These are phyloP conservation scores for Galerina sulciceps DNA, from an alignment of 768 basidiomycete species.

Conservation along the genomic window DNA sequence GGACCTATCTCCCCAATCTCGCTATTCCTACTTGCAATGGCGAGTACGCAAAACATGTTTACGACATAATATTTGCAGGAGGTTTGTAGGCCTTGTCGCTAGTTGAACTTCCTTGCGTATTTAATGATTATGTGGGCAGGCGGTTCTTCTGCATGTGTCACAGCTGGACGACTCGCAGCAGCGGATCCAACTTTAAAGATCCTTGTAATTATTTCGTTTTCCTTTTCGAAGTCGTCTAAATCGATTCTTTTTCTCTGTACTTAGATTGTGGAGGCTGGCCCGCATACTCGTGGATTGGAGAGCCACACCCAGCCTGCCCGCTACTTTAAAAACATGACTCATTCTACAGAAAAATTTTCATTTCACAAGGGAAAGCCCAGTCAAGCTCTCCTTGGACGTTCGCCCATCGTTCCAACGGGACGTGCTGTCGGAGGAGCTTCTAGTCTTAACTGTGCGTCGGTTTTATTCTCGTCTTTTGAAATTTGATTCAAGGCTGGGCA, in stretches of 20 bases:
- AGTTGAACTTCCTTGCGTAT: not conserved
- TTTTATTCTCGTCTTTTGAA: not conserved
- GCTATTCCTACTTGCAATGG: not conserved
- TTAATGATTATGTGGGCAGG: conserved; percentile 28
- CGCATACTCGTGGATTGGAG: conserved; percentile 47
- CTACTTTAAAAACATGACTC: conserved; percentile 43
- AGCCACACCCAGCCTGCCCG: conserved; percentile 58
- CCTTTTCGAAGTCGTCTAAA: no score
- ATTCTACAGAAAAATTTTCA: conserved; percentile 44
- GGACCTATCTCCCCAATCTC: not conserved
- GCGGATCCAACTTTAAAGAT: conserved; percentile 60
- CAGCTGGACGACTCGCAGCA: conserved; percentile 56
- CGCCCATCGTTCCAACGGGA: conserved; percentile 45
- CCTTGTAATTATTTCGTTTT: conserved; percentile 37
- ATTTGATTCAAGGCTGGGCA: not conserved
- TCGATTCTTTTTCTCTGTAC: not conserved
- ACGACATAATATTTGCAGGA: conserved; percentile 62
- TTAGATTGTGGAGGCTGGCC: conserved; percentile 63
- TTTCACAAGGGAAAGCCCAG: conserved; percentile 48
- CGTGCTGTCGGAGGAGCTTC: conserved; percentile 68
- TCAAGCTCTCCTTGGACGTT: conserved; percentile 47
- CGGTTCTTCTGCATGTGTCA: conserved; percentile 59
- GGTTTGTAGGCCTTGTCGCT: conserved; percentile 34
- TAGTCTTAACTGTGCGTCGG: conserved; percentile 56
- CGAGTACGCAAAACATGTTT: not conserved